A percentile compares a stretch with the other conserved stretches of the same genome.
Evolutionary conservation across 805 yeast genomes (phyloP).

Genomic region (Suhomyces faveliae): DNA sequence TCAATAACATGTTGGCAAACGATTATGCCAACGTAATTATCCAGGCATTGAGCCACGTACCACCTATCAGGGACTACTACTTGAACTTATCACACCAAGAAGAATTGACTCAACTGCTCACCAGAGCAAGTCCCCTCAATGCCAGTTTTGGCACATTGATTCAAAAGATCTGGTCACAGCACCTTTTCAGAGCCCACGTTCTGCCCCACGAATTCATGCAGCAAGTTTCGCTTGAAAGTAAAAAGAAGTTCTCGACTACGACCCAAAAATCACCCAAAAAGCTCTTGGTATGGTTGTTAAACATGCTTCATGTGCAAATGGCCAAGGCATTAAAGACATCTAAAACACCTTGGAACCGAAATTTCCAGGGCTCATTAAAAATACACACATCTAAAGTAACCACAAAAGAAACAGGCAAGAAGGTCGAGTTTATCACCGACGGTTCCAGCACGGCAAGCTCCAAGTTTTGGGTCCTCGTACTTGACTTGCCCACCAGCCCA

Average conservation of each 20-base stretch:
- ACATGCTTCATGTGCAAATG: constrained; percentile 45
- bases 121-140: constrained; percentile 27
- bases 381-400: constrained; percentile 19
- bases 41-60: constrained; percentile 55
- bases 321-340: constrained; percentile 12
- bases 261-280: constrained; percentile 48
- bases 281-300: constrained; percentile 55
- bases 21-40: constrained; percentile 59
- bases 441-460: not conserved
- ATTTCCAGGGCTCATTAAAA: constrained; percentile 55
- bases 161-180: constrained; percentile 64
- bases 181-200: constrained; percentile 57
- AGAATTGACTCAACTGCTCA: constrained; percentile 18
- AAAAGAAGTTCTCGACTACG: constrained; percentile 40
- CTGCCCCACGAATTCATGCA: constrained; percentile 68
- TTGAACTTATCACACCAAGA: constrained; percentile 16
- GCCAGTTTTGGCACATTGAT: constrained; percentile 45
- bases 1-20: constrained; percentile 51
- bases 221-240: constrained; percentile 42
- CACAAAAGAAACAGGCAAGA: constrained; percentile 13
- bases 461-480: constrained; percentile 52
- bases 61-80: constrained; percentile 41
- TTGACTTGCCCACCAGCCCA: constrained; percentile 61
- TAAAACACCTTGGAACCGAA: constrained; percentile 25
- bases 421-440: constrained; percentile 24